phyloP scores from a whole-genome alignment of 129 eudicot genomes.

The Deinandra increscens region DNA sequence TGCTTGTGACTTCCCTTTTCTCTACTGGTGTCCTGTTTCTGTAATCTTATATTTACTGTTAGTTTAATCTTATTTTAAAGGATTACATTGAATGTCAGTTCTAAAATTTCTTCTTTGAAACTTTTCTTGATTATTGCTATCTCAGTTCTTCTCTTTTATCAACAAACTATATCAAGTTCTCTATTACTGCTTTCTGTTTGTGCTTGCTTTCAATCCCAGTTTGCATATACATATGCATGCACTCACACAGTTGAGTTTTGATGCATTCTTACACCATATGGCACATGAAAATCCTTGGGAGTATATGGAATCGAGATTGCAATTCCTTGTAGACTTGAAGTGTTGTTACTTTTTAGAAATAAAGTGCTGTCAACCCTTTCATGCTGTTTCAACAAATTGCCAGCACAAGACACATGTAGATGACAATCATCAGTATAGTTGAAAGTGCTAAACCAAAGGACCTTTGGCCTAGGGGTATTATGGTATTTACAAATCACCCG shows the following conservation, averaged over 20 bases:
- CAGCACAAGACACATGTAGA: background rate
- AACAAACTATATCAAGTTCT: background rate
- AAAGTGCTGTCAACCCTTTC: too few species aligned
- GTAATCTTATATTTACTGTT: constrained; percentile 10
- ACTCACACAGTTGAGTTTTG: background rate
- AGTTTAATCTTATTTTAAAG: background rate
- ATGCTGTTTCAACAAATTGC: background rate
- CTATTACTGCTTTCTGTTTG: background rate
- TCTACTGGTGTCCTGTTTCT: background rate
- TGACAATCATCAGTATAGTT: too few species aligned
- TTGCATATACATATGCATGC: background rate
- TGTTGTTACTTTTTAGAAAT: too few species aligned
- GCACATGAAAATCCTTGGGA: background rate
- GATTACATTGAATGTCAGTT: too few species aligned
- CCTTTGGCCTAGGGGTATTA: too few species aligned
- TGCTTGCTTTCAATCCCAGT: too few species aligned
- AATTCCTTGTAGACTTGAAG: background rate
- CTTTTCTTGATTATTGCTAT: too few species aligned
- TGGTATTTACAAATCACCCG: background rate
- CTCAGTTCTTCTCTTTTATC: background rate
- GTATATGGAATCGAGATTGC: background rate
- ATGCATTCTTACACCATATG: background rate
- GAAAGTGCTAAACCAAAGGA: too few species aligned
- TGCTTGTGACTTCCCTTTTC: background rate
- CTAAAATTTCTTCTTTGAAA: too few species aligned